Base-by-base conservation (phyloP, 2,329 filamentous ascomycete species). In the Thielaviopsis populi region DNA sequence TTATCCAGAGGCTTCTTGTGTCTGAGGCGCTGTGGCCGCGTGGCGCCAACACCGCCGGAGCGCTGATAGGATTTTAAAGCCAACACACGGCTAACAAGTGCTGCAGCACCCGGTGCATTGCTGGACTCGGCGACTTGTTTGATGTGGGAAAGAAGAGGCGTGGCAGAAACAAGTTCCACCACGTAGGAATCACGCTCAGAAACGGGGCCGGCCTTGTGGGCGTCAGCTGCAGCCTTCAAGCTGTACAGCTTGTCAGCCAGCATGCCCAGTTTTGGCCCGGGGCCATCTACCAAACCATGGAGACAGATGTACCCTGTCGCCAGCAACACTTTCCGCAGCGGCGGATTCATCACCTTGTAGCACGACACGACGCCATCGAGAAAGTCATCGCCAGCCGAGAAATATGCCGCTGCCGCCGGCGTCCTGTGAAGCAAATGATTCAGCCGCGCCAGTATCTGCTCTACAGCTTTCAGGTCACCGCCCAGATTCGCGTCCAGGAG, bases 371-470 rank as follows among this genome's bases (percentile, higher is more conserved):
- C 78, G 0, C 87, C 83, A 71, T 96, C 92, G 22, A 96, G 74
- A 69, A 94, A 92, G 73, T 96, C 92, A 61, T 88, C 91, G 0
- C 92, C 92, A 0, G 87, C 87, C 69, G 95, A 81, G 69, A 96
- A 85, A 68, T 88, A 77, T 1, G 76, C 74, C 22, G 80, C 81
- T 0, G 78, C 75, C 22, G 79, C 76, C 0, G 83, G 77, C 4
- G 85, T 89, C 6, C 76, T 77, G 68, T 83, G 79, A 4, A 90
- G 74, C 3, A 91, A 74, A 60, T 83, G 78, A 65, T 84, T 87
- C n/a, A 89, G 70, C 10, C 76, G 75, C 58, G 78, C 77, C 40
- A 91, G 75, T 0, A 76, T 76, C 1, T 73, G 71, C 69, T 87
- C 83, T 0, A 83, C 77, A 4, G 6, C 74, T 73, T 46, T 78